phyloP scores from a whole-genome alignment of 2,329 filamentous ascomycete species.

The Fusarium sp. region DNA sequence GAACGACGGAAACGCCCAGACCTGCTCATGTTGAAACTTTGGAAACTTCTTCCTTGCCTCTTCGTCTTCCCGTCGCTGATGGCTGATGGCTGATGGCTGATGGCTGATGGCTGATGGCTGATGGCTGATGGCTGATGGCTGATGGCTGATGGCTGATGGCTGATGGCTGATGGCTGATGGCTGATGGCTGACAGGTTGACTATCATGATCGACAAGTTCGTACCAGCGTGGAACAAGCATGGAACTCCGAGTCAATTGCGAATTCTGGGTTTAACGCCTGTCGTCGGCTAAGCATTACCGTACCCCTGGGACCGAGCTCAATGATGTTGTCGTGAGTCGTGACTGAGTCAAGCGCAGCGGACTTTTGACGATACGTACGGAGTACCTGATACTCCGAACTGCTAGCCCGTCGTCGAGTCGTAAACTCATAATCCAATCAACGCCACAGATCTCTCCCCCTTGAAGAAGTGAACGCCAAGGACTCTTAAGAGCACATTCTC shows the following conservation, averaged over 20 bases:
- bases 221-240: slow-evolving; percentile 6
- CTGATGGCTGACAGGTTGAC: not conserved
- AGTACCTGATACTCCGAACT: not conserved
- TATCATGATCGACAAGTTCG: slow-evolving; percentile 16
- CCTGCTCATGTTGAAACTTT: not conserved
- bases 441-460: slow-evolving; percentile 24
- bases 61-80: not conserved
- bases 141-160: no score
- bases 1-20: slow-evolving; percentile 9
- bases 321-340: slow-evolving; percentile 8
- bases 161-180: no score
- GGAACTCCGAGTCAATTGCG: no score
- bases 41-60: slow-evolving; percentile 6
- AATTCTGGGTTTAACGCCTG: not conserved
- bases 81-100: no score
- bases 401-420: slow-evolving; percentile 1
- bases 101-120: no score
- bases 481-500: slow-evolving; percentile 4
- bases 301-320: not conserved
- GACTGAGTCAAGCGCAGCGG: slow-evolving; percentile 38
- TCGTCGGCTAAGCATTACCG: slow-evolving; percentile 21
- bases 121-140: no score
- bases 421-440: slow-evolving; percentile 21
- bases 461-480: slow-evolving; percentile 5
- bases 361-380: not conserved